These are phyloP conservation scores for Suillus discolor DNA, from an alignment of 768 basidiomycete species.

Conservation along the genomic window DNA sequence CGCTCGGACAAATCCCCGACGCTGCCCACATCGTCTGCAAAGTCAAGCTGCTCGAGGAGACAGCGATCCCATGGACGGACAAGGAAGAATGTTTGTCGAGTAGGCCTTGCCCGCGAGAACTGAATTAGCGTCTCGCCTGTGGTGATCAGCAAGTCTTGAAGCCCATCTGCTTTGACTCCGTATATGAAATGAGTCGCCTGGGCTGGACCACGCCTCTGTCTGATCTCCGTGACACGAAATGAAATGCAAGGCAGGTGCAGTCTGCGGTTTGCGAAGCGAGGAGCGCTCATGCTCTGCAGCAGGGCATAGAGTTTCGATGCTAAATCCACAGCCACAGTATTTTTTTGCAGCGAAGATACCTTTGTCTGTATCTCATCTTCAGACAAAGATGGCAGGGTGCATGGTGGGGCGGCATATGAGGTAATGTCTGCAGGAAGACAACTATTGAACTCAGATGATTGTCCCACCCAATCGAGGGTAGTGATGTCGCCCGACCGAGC, in stretches of 20 bases:
- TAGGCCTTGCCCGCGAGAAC: neutral
- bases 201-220: neutral
- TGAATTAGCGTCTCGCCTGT: neutral
- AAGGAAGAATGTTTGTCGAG: neutral
- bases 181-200: neutral
- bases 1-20: neutral
- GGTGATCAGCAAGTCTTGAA: neutral
- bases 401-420: neutral
- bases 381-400: neutral
- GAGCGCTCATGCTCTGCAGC: neutral
- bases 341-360: neutral
- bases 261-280: neutral
- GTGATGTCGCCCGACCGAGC: neutral
- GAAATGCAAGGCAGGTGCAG: neutral
- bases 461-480: neutral
- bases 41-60: neutral
- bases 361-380: neutral
- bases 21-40: neutral
- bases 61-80: neutral
- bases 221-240: neutral
- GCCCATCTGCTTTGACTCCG: neutral
- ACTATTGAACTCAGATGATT: neutral
- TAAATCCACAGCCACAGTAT: neutral
- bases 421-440: neutral
- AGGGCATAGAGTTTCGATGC: neutral